A percentile compares a stretch with the other conserved stretches of the same genome.
These are phyloP conservation scores for Polyporus tsugae DNA, from an alignment of 1,284 basidiomycete species.

Conservation along the genomic window DNA sequence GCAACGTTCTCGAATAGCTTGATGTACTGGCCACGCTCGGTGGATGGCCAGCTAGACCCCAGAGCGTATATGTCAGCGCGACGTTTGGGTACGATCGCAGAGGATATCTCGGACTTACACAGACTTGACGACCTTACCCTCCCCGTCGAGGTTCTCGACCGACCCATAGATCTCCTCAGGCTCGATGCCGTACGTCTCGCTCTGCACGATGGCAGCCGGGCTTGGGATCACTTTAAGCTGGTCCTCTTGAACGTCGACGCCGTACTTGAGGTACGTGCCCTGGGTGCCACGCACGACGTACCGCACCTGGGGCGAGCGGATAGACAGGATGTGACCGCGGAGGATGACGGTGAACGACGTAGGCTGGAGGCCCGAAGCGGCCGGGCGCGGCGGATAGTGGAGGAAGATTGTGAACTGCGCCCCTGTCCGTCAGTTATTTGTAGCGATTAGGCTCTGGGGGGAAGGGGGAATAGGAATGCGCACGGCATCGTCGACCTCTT, in stretches of 20 bases:
- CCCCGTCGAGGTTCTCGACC: conserved; percentile 60
- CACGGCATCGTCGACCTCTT: conserved; percentile 75
- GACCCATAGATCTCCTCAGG: conserved; percentile 67
- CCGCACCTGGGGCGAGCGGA: conserved; percentile 69
- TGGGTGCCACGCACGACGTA: conserved; percentile 75
- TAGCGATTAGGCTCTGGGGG: not conserved
- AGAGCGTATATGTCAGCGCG: not conserved
- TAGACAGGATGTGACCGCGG: conserved; percentile 75
- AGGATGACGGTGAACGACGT: conserved; percentile 75
- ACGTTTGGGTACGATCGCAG: conserved; percentile 18
- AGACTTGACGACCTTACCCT: conserved; percentile 56
- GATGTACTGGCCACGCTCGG: conserved; percentile 64
- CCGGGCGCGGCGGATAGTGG: conserved; percentile 54
- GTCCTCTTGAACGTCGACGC: conserved; percentile 83
- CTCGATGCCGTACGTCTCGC: conserved; percentile 51
- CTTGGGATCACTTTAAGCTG: conserved; percentile 63
- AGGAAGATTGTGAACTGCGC: conserved; percentile 73
- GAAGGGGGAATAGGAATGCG: conserved; percentile 33
- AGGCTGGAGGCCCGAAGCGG: conserved; percentile 43
- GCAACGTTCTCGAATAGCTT: conserved; percentile 74
- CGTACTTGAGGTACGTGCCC: conserved; percentile 80
- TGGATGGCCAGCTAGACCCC: conserved; percentile 66
- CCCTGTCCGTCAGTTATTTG: not conserved
- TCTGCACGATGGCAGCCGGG: conserved; percentile 55
- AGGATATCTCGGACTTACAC: conserved; percentile 47